Evolutionary conservation across 1,284 basidiomycete species (phyloP), one percentile per base, ranked within the genome.

Genomic region (Mycena sp.): DNA sequence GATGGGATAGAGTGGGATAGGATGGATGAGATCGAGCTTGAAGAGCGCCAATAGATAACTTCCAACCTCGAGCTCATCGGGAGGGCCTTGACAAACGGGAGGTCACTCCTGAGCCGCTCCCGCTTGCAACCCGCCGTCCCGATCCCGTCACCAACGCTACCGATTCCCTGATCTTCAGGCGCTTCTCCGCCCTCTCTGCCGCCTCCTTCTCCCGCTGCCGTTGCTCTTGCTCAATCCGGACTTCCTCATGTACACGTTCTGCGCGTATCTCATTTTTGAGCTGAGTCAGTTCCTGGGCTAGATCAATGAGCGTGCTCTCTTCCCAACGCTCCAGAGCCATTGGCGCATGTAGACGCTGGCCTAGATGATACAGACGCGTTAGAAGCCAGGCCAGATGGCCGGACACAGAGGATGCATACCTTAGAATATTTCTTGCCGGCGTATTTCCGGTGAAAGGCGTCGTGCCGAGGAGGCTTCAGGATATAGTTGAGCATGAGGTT

Each of bases 401-500:
- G 48, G 19, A 19, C 6, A 45, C 35, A 32, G 52, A 37, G 40
- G 19, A 45, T 35, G 72, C 74, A 74, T 14, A 93, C 92, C 83
- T 94, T 94, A 78, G 92, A 81, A 78, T 89, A 95, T 72, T 91
- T 92, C 78, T 90, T 92, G 26, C 87, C 83, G 2, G 92, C 89
- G 68, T 93, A 94, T 73, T 93, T 93, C 78, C 87, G 87, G 74
- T 82, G 86, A 73, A 95, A 92, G n/a, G 87, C 88, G 43, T 92
- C 86, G 61, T 91, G 86, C 49, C 82, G 82, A 54, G 85, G 73
- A 6, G 87, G 85, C 72, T 90, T 87, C 61, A 95, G 81, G 67
- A 96, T 81, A 75, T 93, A 96, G 78, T 95, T 93, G 65, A 98
- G 75, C 91, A 98, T 95, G 69, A 94, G 75, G 78, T 94, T 94